Evolutionary conservation across 306 rosid species (phyloP).

Genomic region (Cucurbita pepo): DNA sequence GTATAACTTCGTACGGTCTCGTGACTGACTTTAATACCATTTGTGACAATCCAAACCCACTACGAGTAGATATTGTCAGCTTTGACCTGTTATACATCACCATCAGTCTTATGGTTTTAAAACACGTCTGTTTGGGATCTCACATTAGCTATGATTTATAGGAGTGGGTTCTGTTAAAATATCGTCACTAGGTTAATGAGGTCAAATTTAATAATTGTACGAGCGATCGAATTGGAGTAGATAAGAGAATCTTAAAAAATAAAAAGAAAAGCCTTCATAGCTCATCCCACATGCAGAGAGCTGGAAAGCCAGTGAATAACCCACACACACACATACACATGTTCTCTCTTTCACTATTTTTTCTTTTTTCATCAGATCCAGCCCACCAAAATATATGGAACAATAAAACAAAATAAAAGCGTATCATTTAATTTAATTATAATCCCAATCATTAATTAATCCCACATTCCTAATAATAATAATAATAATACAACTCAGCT

Average conservation of each 20-base stretch:
- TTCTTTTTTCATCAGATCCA: background rate
- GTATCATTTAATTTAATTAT: background rate
- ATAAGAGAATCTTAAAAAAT: background rate
- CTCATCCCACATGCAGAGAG: conserved; percentile 5
- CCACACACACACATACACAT: background rate
- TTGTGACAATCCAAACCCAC: too few species aligned
- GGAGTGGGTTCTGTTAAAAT: too few species aligned
- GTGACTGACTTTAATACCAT: too few species aligned
- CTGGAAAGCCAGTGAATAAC: conserved; percentile 2
- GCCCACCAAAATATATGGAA: background rate
- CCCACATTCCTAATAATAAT: background rate
- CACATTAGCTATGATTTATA: too few species aligned
- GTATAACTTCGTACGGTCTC: too few species aligned
- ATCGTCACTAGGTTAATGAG: too few species aligned
- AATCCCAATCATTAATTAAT: background rate
- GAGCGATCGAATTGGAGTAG: background rate
- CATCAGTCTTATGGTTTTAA: too few species aligned
- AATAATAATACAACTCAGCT: background rate
- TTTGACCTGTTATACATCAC: too few species aligned
- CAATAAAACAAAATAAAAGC: background rate
- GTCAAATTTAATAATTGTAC: too few species aligned
- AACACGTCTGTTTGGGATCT: too few species aligned
- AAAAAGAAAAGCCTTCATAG: background rate
- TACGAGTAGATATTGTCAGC: too few species aligned
- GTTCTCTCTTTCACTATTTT: background rate